These are phyloP conservation scores for Nothophoma quercina DNA, from an alignment of 2,329 filamentous ascomycete species.

Conservation along the genomic window DNA sequence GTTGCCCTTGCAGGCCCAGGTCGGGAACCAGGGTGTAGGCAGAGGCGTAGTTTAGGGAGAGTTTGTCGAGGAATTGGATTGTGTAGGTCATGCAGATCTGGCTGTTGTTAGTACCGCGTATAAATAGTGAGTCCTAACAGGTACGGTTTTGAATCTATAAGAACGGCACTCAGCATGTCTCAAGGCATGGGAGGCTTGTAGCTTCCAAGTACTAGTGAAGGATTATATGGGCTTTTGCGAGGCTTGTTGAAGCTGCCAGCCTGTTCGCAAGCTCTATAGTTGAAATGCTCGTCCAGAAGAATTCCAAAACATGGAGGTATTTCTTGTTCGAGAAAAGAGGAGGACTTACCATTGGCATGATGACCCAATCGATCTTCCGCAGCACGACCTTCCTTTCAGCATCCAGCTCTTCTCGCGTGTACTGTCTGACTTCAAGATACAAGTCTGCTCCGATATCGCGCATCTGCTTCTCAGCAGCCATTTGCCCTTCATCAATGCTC, in stretches of 20 bases:
- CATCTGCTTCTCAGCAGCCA: slow-evolving; percentile 46
- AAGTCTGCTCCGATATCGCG: slow-evolving; percentile 56
- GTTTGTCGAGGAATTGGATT: slow-evolving; percentile 57
- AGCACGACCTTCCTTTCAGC: slow-evolving; percentile 52
- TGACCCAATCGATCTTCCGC: slow-evolving; percentile 56
- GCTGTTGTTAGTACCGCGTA: background rate
- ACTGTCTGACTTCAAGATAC: slow-evolving; percentile 55
- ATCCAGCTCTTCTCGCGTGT: slow-evolving; percentile 55
- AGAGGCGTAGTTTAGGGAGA: slow-evolving; percentile 52
- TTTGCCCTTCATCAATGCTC: slow-evolving; percentile 39
- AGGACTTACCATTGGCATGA: slow-evolving; percentile 54
- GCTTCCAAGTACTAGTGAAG: too few relatives aligned
- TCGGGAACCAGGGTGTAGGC: slow-evolving; percentile 49
- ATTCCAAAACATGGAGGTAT: too few relatives aligned
- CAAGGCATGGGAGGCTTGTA: too few relatives aligned
- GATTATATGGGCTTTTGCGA: too few relatives aligned
- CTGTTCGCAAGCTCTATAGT: too few relatives aligned
- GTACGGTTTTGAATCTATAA: too few relatives aligned
- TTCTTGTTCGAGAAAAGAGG: too few relatives aligned
- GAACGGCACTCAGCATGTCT: too few relatives aligned
- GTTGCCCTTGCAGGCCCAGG: slow-evolving; percentile 45
- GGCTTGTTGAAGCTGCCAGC: too few relatives aligned
- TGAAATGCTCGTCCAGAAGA: too few relatives aligned
- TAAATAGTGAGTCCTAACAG: too few relatives aligned
- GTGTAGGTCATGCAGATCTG: slow-evolving; percentile 54